phyloP scores from a whole-genome alignment of 2,329 filamentous ascomycete genomes.

The Penicillium sp. region DNA sequence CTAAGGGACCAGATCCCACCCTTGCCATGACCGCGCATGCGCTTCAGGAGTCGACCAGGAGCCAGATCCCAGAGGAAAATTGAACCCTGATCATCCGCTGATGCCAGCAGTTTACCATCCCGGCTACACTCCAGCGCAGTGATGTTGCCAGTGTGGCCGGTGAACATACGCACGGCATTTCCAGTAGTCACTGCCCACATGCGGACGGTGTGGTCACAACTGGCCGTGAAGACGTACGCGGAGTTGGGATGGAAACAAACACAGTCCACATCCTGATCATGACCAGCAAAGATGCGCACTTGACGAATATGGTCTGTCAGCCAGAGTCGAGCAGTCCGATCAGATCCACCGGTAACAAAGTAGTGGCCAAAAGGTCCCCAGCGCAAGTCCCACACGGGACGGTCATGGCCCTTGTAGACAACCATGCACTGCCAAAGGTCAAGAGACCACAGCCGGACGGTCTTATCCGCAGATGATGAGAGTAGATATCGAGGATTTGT shows the following conservation, averaged over 20 bases:
- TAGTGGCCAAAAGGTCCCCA: constrained; percentile 97
- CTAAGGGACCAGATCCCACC: constrained; percentile 90
- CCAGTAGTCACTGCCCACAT: constrained; percentile 97
- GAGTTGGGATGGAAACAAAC: constrained; percentile 95
- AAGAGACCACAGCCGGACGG: constrained; percentile 87
- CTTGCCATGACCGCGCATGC: constrained; percentile 88
- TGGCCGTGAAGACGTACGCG: constrained; percentile 88
- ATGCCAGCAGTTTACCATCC: constrained; percentile 86
- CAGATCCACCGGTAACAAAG: constrained; percentile 81
- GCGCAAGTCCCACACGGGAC: constrained; percentile 79
- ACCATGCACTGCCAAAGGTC: constrained; percentile 91
- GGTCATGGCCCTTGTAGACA: constrained; percentile 88
- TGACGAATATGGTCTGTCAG: constrained; percentile 88
- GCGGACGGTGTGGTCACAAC: constrained; percentile 86
- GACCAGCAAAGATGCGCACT: constrained; percentile 82
- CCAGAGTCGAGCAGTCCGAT: constrained; percentile 88
- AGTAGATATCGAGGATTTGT: constrained; percentile 72
- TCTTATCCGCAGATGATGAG: constrained; percentile 82
- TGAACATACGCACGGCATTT: constrained; percentile 83
- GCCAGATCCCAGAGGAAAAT: constrained; percentile 93
- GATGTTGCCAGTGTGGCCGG: constrained; percentile 84
- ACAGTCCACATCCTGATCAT: constrained; percentile 87
- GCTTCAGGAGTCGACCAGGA: constrained; percentile 82
- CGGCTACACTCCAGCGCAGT: constrained; percentile 81
- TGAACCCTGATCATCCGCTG: constrained; percentile 80